These are phyloP conservation scores for Aureobasidium lini DNA, from an alignment of 2,329 filamentous ascomycete genomes.

Conservation along the genomic window DNA sequence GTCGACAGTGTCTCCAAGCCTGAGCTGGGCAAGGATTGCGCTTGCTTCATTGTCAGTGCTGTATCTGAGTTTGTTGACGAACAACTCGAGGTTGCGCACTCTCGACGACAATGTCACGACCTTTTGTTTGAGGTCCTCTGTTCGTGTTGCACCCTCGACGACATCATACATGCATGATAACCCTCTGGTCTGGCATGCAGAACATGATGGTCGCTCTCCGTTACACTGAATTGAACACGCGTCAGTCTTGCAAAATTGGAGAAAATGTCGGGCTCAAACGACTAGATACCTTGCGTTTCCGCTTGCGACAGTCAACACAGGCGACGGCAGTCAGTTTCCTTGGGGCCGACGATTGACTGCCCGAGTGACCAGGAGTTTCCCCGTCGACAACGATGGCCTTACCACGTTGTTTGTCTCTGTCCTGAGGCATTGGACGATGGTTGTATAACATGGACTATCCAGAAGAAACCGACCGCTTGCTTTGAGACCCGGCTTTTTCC, in stretches of 20 bases:
- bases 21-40: conserved; percentile 7
- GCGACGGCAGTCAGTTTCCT: conserved; percentile 13
- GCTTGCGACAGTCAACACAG: conserved; percentile 8
- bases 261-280: background rate
- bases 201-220: conserved; percentile 8
- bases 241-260: background rate
- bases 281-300: conserved; percentile 10
- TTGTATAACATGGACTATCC: background rate
- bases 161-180: conserved; percentile 10
- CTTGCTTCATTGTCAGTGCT: conserved; percentile 11
- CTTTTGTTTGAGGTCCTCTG: conserved; percentile 8
- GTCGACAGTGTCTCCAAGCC: conserved; percentile 7
- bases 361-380: background rate
- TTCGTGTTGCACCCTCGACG: conserved; percentile 8
- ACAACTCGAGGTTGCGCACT: conserved; percentile 4
- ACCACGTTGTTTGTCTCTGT: conserved; percentile 8
- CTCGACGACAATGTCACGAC: background rate
- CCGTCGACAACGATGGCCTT: conserved; percentile 1
- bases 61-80: conserved; percentile 5
- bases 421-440: conserved; percentile 8
- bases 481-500: conserved; percentile 5
- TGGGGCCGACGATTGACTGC: background rate
- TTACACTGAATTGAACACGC: conserved; percentile 3
- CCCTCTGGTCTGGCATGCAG: conserved; percentile 2
- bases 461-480: background rate